phyloP scores from a whole-genome alignment of 2,329 filamentous ascomycete species.

The Fonsecaea pugnacius region DNA sequence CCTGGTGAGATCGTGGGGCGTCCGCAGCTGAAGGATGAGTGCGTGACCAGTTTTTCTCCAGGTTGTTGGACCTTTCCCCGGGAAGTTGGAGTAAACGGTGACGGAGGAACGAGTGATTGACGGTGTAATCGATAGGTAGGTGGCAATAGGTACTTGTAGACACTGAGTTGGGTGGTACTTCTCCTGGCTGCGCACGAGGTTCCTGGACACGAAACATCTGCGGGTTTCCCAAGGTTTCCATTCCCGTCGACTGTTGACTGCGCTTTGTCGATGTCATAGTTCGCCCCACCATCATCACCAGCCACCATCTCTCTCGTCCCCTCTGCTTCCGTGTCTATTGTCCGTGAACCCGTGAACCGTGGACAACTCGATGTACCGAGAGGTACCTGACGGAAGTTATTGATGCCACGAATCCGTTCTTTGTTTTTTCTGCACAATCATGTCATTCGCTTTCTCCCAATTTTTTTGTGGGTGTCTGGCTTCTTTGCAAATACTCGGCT shows the following conservation, averaged over 20 bases:
- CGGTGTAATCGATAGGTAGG: background rate
- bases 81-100: background rate
- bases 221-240: background rate
- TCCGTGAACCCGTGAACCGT: background rate
- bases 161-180: background rate
- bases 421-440: background rate
- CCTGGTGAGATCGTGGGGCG: background rate
- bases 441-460: conserved; percentile 4
- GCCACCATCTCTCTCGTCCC: background rate
- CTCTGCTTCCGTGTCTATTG: background rate
- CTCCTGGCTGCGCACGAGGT: too few relatives aligned
- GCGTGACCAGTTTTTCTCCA: conserved; percentile 9
- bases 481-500: conserved; percentile 8
- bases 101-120: background rate
- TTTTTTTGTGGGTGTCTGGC: conserved; percentile 6
- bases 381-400: background rate
- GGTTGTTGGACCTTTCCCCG: conserved; percentile 5
- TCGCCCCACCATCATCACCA: conserved; percentile 6
- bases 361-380: background rate
- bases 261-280: conserved; percentile 10
- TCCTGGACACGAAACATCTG: background rate
- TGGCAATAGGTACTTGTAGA: background rate
- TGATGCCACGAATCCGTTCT: background rate
- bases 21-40: conserved; percentile 9
- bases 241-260: background rate